Percentiles rank a stretch among this genome's conserved stretches.
phyloP scores from a whole-genome alignment of 345 rosid genomes.

The Syzygium oleosum region DNA sequence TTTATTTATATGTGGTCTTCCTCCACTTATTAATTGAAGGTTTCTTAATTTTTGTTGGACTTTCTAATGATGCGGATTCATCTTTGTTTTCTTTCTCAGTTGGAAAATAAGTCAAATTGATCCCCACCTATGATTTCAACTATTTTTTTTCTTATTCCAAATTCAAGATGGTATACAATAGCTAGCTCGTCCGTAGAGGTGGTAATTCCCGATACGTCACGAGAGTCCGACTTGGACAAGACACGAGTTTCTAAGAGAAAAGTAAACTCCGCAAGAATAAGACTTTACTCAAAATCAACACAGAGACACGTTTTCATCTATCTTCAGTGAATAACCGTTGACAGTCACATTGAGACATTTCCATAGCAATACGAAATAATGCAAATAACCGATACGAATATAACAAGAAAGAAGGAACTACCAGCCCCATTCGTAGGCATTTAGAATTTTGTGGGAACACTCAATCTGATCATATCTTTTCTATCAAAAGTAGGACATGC shows the following conservation, averaged over 20 bases:
- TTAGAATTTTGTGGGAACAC: not conserved
- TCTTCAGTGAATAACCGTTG: not conserved
- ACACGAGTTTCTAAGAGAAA: not conserved
- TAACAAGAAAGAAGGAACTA: not conserved
- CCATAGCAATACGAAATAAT: not conserved
- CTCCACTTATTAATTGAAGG: accelerated
- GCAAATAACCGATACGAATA: accelerated
- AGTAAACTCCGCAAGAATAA: not conserved
- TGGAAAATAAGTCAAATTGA: not conserved
- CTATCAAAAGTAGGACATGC: not conserved
- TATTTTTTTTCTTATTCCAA: not conserved
- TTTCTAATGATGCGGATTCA: not conserved
- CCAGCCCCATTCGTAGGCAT: not conserved
- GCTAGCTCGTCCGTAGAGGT: not conserved
- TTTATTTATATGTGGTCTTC: not conserved
- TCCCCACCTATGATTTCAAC: not conserved
- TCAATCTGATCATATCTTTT: too few relatives aligned
- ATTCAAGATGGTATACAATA: accelerated
- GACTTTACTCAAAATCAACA: not conserved
- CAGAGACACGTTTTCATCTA: not conserved
- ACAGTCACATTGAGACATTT: not conserved
- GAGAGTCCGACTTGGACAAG: not conserved
- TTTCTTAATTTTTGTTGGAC: not conserved
- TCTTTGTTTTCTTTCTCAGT: not conserved
- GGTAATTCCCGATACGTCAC: not conserved